A percentile compares a stretch with the other conserved stretches of the same genome.
phyloP scores from a whole-genome alignment of 2,329 filamentous ascomycete genomes.

The Blastomyces emzantsi region DNA sequence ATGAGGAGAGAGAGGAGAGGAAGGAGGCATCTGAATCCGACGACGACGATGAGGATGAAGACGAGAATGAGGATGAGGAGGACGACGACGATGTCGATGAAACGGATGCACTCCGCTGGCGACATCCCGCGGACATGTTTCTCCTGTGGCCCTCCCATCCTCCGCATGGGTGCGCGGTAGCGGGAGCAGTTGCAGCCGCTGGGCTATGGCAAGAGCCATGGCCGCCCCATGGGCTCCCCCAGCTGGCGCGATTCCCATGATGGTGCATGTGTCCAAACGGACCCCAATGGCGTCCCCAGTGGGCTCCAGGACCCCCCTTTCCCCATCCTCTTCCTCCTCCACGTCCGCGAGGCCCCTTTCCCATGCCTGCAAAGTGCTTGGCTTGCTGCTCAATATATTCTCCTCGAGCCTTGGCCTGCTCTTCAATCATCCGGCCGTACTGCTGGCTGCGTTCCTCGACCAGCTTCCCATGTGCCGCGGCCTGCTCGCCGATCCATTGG shows the following conservation, averaged over 20 bases:
- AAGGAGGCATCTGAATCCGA: constrained; percentile 9
- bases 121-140: neutral
- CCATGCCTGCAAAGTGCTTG: constrained; percentile 23
- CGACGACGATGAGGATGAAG: constrained; percentile 11
- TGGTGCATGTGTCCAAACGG: neutral
- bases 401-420: constrained; percentile 30
- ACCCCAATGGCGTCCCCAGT: neutral
- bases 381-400: constrained; percentile 34
- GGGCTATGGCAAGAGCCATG: no score
- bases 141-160: constrained; percentile 1
- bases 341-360: constrained; percentile 16
- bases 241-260: neutral
- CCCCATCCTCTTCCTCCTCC: neutral
- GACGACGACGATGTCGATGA: constrained; percentile 15
- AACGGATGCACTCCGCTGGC: constrained; percentile 11
- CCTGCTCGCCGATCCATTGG: constrained; percentile 30
- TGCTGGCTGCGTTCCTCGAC: constrained; percentile 28
- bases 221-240: neutral
- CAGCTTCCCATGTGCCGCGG: constrained; percentile 27
- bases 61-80: constrained; percentile 7
- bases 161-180: neutral
- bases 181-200: neutral
- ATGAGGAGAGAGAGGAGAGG: neutral
- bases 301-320: neutral
- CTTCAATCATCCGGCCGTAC: constrained; percentile 32